These are phyloP conservation scores for Bipolaris cookei DNA, from an alignment of 2,329 filamentous ascomycete species.

Conservation along the genomic window DNA sequence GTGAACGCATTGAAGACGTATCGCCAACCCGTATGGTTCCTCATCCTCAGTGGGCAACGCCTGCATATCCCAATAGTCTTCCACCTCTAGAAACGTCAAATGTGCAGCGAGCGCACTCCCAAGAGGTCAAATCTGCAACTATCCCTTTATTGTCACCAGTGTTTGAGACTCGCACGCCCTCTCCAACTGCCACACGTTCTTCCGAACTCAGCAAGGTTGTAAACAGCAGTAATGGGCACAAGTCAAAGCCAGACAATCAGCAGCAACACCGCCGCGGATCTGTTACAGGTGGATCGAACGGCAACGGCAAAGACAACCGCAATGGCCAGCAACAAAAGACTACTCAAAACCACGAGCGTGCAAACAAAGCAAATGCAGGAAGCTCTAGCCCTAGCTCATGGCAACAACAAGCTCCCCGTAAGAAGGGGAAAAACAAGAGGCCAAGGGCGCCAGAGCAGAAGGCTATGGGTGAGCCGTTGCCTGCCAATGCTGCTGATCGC, in stretches of 20 bases:
- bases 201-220: constrained; percentile 35
- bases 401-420: constrained; percentile 28
- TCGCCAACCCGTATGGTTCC: constrained; percentile 40
- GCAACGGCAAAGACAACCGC: constrained; percentile 32
- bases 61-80: constrained; percentile 40
- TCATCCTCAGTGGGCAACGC: constrained; percentile 40
- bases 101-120: constrained; percentile 51
- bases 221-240: constrained; percentile 40
- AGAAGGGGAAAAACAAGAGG: constrained; percentile 38
- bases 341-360: constrained; percentile 31
- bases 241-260: constrained; percentile 37
- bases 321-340: constrained; percentile 35
- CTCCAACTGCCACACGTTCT: constrained; percentile 64
- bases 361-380: constrained; percentile 26
- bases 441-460: constrained; percentile 41
- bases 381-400: constrained; percentile 23
- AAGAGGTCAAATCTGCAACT: constrained; percentile 49
- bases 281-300: constrained; percentile 28
- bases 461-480: constrained; percentile 50
- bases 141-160: constrained; percentile 70
- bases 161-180: constrained; percentile 74
- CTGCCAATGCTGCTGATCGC: constrained; percentile 53
- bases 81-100: constrained; percentile 51
- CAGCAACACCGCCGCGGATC: constrained; percentile 38
- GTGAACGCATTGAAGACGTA: constrained; percentile 32